Conservation (phyloP, 176 grass and related monocot species). For the Lolium perenne region DNA sequence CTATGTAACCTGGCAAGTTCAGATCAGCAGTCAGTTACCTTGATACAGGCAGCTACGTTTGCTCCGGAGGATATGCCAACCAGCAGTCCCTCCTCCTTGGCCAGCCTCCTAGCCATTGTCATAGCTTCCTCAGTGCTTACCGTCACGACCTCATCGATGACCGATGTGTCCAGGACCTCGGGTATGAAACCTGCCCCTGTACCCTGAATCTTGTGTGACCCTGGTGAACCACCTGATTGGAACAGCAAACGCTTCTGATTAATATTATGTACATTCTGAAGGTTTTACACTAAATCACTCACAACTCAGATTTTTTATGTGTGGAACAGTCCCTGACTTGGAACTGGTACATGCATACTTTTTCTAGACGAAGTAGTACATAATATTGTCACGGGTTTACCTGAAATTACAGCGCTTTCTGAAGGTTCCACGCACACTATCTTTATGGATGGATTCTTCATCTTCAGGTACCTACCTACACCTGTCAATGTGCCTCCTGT, state of each 20-base stretch:
- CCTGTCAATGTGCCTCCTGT: conserved; percentile 77
- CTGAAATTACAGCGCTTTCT: conserved; percentile 77
- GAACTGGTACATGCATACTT: not conserved
- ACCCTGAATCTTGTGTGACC: conserved; percentile 62
- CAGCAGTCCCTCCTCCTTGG: conserved; percentile 69
- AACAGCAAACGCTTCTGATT: not conserved
- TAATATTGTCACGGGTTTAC: conserved; percentile 25
- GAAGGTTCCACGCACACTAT: conserved; percentile 74
- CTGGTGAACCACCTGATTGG: conserved; percentile 47
- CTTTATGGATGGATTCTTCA: conserved; percentile 66
- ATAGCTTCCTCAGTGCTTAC: conserved; percentile 63
- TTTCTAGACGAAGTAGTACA: not conserved
- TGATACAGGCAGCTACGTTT: conserved; percentile 63
- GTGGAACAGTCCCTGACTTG: not conserved
- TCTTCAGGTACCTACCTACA: conserved; percentile 69
- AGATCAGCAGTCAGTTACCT: conserved; percentile 39
- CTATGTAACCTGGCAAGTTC: not conserved
- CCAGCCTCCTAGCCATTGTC: conserved; percentile 61
- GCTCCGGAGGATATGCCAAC: conserved; percentile 84
- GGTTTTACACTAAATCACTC: not conserved
- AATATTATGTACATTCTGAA: not conserved
- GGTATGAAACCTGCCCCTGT: conserved; percentile 56
- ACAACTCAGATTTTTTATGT: not conserved
- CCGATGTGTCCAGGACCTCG: conserved; percentile 50
- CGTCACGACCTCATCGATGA: conserved; percentile 63